A percentile compares a stretch with the other conserved stretches of the same genome.
Conservation (phyloP, 106 monocot genomes). For the Agapanthus africanus region DNA sequence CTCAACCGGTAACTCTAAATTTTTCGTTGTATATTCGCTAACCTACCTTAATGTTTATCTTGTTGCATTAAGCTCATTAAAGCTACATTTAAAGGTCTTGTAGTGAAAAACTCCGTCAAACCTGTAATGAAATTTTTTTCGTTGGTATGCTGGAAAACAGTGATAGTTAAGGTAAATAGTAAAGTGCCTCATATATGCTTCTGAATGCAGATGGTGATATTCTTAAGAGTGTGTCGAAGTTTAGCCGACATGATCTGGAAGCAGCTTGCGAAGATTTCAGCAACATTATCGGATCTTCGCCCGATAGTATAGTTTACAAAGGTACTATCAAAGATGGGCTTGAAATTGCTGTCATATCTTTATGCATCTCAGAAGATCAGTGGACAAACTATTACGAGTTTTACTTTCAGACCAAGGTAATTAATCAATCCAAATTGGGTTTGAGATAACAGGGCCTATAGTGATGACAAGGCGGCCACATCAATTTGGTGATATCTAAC, state of each 20-base stretch:
- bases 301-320: conserved; percentile 72
- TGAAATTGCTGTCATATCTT: conserved; percentile 86
- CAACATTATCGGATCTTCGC: conserved; percentile 87
- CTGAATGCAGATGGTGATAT: conserved; percentile 48
- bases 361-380: conserved; percentile 48
- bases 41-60: too few relatives aligned
- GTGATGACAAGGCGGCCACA: too few relatives aligned
- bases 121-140: too few relatives aligned
- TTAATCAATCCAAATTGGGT: background rate
- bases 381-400: conserved; percentile 73
- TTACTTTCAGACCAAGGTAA: conserved; percentile 70
- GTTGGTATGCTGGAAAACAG: too few relatives aligned
- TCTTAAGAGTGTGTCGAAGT: conserved; percentile 49
- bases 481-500: too few relatives aligned
- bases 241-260: conserved; percentile 84
- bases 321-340: conserved; percentile 75
- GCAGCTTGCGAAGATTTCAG: conserved; percentile 97
- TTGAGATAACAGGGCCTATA: too few relatives aligned
- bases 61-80: too few relatives aligned
- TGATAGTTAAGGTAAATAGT: too few relatives aligned
- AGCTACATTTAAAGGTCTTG: too few relatives aligned
- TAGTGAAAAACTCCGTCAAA: too few relatives aligned
- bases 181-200: background rate
- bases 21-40: too few relatives aligned
- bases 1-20: conserved; percentile 42